These are phyloP conservation scores for Myxozyma monticola DNA, from an alignment of 805 yeast genomes.

Conservation along the genomic window DNA sequence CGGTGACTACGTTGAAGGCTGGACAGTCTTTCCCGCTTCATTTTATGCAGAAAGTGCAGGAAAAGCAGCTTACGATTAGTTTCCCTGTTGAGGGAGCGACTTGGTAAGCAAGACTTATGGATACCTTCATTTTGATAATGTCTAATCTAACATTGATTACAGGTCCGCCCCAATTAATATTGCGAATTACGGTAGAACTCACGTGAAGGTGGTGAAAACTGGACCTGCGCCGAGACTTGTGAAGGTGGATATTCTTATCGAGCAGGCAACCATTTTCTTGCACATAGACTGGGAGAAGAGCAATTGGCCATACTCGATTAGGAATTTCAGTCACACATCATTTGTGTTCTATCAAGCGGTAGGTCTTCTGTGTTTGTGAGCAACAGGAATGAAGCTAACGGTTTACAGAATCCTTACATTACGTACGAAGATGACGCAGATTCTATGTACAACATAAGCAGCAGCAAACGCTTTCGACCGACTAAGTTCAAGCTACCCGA, in stretches of 20 bases:
- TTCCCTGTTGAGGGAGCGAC: conserved; percentile 43
- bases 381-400: background rate
- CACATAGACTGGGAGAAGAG: conserved; percentile 69
- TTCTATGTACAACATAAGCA: conserved; percentile 41
- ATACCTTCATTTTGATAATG: background rate
- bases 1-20: conserved; percentile 34
- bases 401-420: conserved; percentile 24
- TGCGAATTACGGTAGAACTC: conserved; percentile 79
- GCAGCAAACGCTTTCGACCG: conserved; percentile 57
- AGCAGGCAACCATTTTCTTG: conserved; percentile 77
- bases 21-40: conserved; percentile 42
- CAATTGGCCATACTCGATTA: conserved; percentile 88
- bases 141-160: conserved; percentile 48
- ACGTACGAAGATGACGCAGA: conserved; percentile 58
- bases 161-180: conserved; percentile 91
- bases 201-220: conserved; percentile 65
- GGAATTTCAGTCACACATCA: conserved; percentile 87
- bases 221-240: conserved; percentile 62
- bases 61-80: conserved; percentile 62
- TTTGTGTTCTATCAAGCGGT: conserved; percentile 80
- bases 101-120: conserved; percentile 17
- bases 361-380: background rate
- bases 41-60: conserved; percentile 54
- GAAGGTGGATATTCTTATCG: conserved; percentile 72
- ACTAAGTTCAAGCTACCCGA: conserved; percentile 80